Conservation (phyloP, 2,329 filamentous ascomycete species). For the Emmonsia crescens region DNA sequence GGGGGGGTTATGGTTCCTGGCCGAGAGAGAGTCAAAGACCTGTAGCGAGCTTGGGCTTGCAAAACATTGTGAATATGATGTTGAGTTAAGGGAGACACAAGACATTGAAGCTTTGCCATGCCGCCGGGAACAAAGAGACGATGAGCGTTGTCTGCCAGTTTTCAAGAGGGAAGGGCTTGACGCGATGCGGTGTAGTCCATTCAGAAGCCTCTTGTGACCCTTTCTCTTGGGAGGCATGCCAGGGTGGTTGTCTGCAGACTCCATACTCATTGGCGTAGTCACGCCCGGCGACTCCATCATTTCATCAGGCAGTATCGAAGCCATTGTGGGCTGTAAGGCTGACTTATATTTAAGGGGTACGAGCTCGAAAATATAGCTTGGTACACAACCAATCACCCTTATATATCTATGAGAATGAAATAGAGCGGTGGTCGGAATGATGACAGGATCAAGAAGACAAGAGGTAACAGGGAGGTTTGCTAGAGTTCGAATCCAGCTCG, state of each 20-base stretch:
- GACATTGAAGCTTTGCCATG: slow-evolving; percentile 53
- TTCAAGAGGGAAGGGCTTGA: slow-evolving; percentile 64
- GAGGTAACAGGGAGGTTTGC: background rate
- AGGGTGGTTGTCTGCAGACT: slow-evolving; percentile 28
- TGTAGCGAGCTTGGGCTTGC: slow-evolving; percentile 46
- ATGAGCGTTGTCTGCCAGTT: slow-evolving; percentile 53
- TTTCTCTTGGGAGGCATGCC: slow-evolving; percentile 49
- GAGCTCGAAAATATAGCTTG: background rate
- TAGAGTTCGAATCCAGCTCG: background rate
- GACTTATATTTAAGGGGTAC: background rate
- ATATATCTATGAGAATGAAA: background rate
- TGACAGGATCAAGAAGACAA: background rate
- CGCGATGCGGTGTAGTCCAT: slow-evolving; percentile 67
- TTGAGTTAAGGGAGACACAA: slow-evolving; percentile 50
- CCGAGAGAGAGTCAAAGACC: slow-evolving; percentile 44
- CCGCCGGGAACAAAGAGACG: slow-evolving; percentile 48
- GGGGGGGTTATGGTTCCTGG: slow-evolving; percentile 39
- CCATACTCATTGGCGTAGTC: slow-evolving; percentile 25
- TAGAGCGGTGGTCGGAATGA: background rate
- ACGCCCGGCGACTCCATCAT: slow-evolving; percentile 23
- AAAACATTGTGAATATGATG: slow-evolving; percentile 43
- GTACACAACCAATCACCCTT: background rate
- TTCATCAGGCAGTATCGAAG: slow-evolving; percentile 20
- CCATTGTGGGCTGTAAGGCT: slow-evolving; percentile 14
- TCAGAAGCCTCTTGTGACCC: slow-evolving; percentile 58